Base-by-base conservation (phyloP, 2,329 filamentous ascomycete species). In the Monosporascus sp. region DNA sequence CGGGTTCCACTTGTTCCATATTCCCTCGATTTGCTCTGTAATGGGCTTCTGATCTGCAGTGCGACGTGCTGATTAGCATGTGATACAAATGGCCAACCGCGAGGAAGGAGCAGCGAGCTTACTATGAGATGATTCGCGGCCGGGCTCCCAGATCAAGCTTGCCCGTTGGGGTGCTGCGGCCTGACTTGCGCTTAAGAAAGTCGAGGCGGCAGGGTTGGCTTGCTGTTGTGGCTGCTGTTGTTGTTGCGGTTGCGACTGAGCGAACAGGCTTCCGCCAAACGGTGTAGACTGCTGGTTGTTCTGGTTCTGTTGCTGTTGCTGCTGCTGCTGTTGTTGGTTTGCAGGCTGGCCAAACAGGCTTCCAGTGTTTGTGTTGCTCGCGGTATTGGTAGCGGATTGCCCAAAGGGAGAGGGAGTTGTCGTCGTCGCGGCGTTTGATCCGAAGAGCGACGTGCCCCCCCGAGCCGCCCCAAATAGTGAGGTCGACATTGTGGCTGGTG, bases 1-100 rank as follows among this genome's bases (percentile, higher is more conserved):
- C 1, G 88, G 85, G 56, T 88, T 79, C 89, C 89, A 94, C 72
- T 92, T 91, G 55, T 83, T 77, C 50, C 83, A 75, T 41, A 94
- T 78, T 25, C 84, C 76, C 56, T 79, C 76, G 68, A 92, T 88
- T 68, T 93, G 89, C 53, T 91, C 86, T 20, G 83, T 78, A 45
- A 92, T 81, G 48, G 85, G 82, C 68, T 90, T 90, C 66, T 91
- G 86, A 61, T 78, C 82, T 84, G 57, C 53, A 55, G 49, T 52
- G 22, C n/a, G 59, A 37, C n/a, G 46, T 56, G n/a, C 47, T 49
- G 25, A 41, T 59, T 38, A 57, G 49, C 24, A 18, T 7, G 20
- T 44, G 43, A 49, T 22, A 52, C 61, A 48, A 44, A 44, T 5
- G 7, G 7, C 5, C 4, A 50, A 18, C n/a, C 4, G 15, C 4